phyloP scores from a whole-genome alignment of 164 flowering plant species.

The Umbellularia californica region DNA sequence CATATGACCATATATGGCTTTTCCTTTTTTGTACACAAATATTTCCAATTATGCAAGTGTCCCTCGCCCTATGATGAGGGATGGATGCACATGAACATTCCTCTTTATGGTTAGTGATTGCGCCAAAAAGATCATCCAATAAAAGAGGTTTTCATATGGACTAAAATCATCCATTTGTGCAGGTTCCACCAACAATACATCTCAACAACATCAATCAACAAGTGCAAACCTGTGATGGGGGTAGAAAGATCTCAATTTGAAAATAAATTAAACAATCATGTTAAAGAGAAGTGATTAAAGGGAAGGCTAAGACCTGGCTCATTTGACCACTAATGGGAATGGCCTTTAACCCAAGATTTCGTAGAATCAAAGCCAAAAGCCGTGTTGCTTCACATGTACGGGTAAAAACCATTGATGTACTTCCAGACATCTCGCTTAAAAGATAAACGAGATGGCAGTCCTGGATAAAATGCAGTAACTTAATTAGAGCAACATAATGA shows the following conservation, averaged over 20 bases:
- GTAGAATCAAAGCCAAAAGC: conserved; percentile 63
- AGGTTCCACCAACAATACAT: too few species aligned
- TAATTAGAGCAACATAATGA: conserved; percentile 1
- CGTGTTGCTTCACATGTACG: conserved; percentile 82
- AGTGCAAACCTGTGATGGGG: background rate
- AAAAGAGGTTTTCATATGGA: too few species aligned
- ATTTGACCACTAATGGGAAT: conserved; percentile 90
- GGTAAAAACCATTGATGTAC: conserved; percentile 85
- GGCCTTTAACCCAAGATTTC: conserved; percentile 80
- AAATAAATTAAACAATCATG: too few species aligned
- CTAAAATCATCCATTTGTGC: too few species aligned
- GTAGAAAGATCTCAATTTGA: too few species aligned
- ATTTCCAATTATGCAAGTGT: too few species aligned
- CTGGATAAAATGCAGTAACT: conserved; percentile 31
- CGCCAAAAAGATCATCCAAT: too few species aligned
- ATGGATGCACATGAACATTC: too few species aligned
- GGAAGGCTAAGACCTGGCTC: conserved; percentile 57
- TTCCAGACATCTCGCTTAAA: conserved; percentile 57
- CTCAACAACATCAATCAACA: background rate
- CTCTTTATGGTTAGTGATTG: too few species aligned
- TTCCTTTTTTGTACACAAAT: too few species aligned
- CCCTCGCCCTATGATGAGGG: too few species aligned
- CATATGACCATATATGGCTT: too few species aligned
- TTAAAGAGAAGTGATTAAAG: background rate
- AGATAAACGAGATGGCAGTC: conserved; percentile 79